These are phyloP conservation scores for Epichloe scottii DNA, from an alignment of 2,329 filamentous ascomycete species.

Conservation along the genomic window DNA sequence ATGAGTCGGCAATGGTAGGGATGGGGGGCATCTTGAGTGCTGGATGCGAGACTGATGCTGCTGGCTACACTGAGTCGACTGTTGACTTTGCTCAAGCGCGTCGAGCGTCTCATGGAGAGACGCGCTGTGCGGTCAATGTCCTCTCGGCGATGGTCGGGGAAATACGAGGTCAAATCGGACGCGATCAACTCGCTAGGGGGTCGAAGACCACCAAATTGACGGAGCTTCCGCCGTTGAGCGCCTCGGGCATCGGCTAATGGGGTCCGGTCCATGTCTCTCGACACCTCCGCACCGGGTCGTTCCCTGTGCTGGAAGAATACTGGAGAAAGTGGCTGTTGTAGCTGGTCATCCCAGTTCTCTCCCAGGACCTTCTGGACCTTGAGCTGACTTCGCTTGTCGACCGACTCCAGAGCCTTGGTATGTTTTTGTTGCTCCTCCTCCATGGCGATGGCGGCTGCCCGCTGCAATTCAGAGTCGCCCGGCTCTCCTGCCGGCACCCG, in stretches of 20 bases:
- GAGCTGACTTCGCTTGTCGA: constrained; percentile 66
- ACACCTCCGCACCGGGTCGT: constrained; percentile 43
- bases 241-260: constrained; percentile 33
- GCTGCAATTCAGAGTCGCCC: constrained; percentile 71
- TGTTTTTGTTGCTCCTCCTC: constrained; percentile 74
- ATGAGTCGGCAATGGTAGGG: constrained; percentile 87
- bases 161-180: constrained; percentile 91
- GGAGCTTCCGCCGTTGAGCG: constrained; percentile 41
- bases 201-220: constrained; percentile 80
- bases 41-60: constrained; percentile 85
- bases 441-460: constrained; percentile 77
- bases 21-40: constrained; percentile 88
- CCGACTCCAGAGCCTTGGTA: constrained; percentile 45
- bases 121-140: constrained; percentile 94
- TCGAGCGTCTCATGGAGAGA: constrained; percentile 80
- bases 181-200: constrained; percentile 96
- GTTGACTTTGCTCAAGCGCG: constrained; percentile 81
- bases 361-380: constrained; percentile 86
- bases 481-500: constrained; percentile 90
- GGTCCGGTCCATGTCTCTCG: constrained; percentile 45
- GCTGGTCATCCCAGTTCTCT: constrained; percentile 67
- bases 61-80: constrained; percentile 89
- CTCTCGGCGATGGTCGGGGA: constrained; percentile 86
- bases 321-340: constrained; percentile 79
- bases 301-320: constrained; percentile 60